Conservation (phyloP, 2,329 filamentous ascomycete genomes). For the Penicillium thymicola region DNA sequence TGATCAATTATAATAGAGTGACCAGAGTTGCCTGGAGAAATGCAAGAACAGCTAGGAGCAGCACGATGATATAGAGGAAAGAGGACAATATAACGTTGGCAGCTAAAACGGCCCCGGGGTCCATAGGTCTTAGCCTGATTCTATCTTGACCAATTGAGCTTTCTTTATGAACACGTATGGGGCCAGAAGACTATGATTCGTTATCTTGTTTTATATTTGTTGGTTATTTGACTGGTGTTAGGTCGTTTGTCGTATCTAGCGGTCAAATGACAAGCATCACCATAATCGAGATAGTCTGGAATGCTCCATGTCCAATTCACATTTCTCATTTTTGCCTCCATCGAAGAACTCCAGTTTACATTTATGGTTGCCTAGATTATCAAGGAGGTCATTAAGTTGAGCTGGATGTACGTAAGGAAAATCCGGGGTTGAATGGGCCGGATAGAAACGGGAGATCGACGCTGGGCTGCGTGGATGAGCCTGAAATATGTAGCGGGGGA, state of each 20-base stretch:
- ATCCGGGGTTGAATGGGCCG: not conserved
- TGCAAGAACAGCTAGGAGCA: not conserved
- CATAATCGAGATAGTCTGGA: not conserved
- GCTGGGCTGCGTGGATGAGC: not conserved
- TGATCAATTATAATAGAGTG: not conserved
- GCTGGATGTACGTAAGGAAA: not conserved
- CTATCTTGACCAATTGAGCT: not conserved
- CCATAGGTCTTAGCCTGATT: not conserved
- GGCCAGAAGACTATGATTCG: not conserved
- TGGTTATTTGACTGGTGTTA: not conserved
- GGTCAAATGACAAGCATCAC: not conserved
- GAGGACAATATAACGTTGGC: not conserved
- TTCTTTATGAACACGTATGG: not conserved
- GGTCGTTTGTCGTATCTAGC: not conserved
- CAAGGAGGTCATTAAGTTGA: too few relatives aligned
- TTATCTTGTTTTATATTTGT: not conserved
- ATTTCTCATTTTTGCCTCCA: not conserved
- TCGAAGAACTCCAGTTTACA: too few relatives aligned
- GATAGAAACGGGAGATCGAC: slow-evolving; percentile 1
- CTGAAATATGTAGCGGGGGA: not conserved
- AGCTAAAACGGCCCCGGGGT: not conserved
- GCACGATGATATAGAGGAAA: not conserved
- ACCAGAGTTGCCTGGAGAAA: not conserved
- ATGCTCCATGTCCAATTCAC: not conserved
- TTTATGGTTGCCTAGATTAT: not conserved